phyloP scores from a whole-genome alignment of 2,329 filamentous ascomycete genomes.

The Beauveria bassiana region DNA sequence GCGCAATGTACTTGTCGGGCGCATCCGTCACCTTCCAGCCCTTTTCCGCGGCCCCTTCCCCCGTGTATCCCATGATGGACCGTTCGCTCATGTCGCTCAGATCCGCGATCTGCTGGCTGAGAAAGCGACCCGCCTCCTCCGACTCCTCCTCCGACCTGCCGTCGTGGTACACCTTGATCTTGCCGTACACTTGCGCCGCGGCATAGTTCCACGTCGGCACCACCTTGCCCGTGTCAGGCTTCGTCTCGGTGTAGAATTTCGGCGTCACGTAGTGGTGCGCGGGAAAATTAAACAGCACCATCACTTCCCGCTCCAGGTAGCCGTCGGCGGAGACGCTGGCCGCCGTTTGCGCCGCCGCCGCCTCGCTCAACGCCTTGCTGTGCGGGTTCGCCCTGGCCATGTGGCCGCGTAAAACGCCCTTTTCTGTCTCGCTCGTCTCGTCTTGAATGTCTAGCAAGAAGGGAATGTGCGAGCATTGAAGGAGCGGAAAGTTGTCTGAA shows the following conservation, averaged over 20 bases:
- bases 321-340: constrained; percentile 15
- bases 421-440: constrained; percentile 31
- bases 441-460: constrained; percentile 47
- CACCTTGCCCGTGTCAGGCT: constrained; percentile 56
- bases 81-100: constrained; percentile 44
- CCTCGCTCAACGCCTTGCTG: constrained; percentile 50
- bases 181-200: constrained; percentile 56
- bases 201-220: constrained; percentile 67
- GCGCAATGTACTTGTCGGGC: constrained; percentile 44
- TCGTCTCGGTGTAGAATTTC: constrained; percentile 60
- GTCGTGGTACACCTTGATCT: constrained; percentile 45
- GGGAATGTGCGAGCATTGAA: constrained; percentile 55
- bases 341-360: constrained; percentile 17
- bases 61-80: constrained; percentile 45
- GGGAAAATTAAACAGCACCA: constrained; percentile 53
- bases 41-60: constrained; percentile 20
- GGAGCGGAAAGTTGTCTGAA: constrained; percentile 38
- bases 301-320: constrained; percentile 44
- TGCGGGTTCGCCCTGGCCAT: constrained; percentile 58
- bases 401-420: constrained; percentile 49
- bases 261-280: constrained; percentile 59
- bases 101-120: constrained; percentile 44
- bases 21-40: constrained; percentile 53
- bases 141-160: constrained; percentile 34
- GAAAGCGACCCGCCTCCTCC: constrained; percentile 36